Evolutionary conservation across 2,329 filamentous ascomycete species (phyloP).

Genomic region (Fusarium sp.): DNA sequence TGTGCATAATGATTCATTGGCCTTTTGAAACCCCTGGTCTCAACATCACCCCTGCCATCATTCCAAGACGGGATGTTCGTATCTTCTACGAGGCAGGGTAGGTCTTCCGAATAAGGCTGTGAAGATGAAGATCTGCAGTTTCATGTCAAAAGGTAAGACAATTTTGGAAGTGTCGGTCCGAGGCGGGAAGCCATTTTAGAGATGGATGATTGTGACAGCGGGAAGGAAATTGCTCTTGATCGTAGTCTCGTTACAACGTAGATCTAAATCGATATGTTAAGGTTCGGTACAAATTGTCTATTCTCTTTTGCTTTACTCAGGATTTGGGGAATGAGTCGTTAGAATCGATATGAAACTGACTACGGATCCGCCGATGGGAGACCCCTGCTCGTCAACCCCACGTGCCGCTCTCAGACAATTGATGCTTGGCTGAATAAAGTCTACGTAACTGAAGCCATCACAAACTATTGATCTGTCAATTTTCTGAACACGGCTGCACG

Average conservation of each 20-base stretch:
- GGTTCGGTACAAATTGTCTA: background rate
- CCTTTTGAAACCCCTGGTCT: background rate
- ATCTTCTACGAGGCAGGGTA: background rate
- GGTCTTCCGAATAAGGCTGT: background rate
- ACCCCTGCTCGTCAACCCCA: conserved; percentile 17
- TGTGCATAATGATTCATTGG: conserved; percentile 9
- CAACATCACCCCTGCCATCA: background rate
- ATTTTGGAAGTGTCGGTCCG: conserved; percentile 11
- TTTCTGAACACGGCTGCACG: background rate
- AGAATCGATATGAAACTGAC: conserved; percentile 12
- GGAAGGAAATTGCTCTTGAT: background rate
- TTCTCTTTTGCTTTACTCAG: background rate
- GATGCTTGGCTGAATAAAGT: background rate
- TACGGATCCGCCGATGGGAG: conserved; percentile 6
- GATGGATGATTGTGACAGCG: background rate
- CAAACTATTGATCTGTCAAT: background rate
- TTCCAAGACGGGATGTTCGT: conserved; percentile 14
- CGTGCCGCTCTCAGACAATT: background rate
- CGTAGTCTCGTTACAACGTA: background rate
- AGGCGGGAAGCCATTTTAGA: background rate
- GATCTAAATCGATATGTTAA: background rate
- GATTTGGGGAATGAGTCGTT: background rate
- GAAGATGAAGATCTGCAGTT: conserved; percentile 13
- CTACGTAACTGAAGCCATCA: background rate
- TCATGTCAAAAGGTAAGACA: background rate